phyloP scores from a whole-genome alignment of 352 stramenopile genomes.

The Thraustochytrium sp. region DNA sequence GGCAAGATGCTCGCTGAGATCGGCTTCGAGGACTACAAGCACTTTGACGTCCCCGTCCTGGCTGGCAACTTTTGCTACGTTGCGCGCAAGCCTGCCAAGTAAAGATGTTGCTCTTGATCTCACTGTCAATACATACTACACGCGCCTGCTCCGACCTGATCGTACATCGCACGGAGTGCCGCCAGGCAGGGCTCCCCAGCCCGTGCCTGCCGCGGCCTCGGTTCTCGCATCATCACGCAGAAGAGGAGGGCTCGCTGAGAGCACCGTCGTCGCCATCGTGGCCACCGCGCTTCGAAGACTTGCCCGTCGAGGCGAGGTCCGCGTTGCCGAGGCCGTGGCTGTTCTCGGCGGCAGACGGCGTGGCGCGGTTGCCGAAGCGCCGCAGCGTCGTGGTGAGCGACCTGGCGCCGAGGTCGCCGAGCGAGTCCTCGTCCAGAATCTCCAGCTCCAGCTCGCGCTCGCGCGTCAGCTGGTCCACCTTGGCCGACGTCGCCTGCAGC shows the following conservation, averaged over 20 bases:
- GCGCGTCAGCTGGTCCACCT: conserved; percentile 5
- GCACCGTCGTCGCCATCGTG: background rate
- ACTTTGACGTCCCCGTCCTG: background rate
- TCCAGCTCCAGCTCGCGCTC: conserved; percentile 14
- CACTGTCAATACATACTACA: background rate
- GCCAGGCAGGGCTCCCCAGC: no score
- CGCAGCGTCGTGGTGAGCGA: background rate
- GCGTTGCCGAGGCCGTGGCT: background rate
- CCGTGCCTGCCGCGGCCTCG: no score
- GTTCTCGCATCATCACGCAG: no score
- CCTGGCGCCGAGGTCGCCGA: background rate
- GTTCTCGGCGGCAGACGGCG: background rate
- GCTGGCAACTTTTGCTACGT: background rate
- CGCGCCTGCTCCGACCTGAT: background rate
- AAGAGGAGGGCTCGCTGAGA: no score
- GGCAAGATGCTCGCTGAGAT: background rate
- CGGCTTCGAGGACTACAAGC: background rate
- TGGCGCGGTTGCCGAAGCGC: background rate
- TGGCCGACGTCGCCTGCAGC: background rate
- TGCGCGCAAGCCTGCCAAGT: background rate
- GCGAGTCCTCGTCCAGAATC: background rate
- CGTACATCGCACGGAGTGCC: no score
- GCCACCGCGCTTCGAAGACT: background rate
- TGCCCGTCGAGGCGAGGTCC: no score
- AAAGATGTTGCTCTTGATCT: background rate